Evolutionary conservation across 176 grass and related monocot species (phyloP).

Genomic region (Typha latifolia): DNA sequence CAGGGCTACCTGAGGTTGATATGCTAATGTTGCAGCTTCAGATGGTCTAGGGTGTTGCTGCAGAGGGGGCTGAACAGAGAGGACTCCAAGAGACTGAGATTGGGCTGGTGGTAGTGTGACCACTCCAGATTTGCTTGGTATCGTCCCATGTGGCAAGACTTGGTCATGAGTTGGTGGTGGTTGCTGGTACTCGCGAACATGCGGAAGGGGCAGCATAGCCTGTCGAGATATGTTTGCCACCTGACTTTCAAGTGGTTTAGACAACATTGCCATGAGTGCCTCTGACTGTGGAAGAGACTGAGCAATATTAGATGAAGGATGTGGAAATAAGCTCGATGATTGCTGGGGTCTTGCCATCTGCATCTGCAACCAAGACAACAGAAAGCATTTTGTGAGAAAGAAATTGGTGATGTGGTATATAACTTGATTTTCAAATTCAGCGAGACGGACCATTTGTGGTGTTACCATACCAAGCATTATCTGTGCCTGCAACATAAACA

Average conservation of each 20-base stretch:
- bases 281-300: constrained; percentile 48
- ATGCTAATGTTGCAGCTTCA: constrained; percentile 19
- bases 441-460: constrained; percentile 61
- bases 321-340: constrained; percentile 29
- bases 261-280: constrained; percentile 24
- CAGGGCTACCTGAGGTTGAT: constrained; percentile 17
- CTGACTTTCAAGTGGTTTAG: constrained; percentile 25
- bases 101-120: constrained; percentile 21
- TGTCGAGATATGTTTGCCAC: constrained; percentile 23
- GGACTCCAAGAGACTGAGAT: constrained; percentile 31
- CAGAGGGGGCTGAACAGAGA: constrained; percentile 41
- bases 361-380: constrained; percentile 51
- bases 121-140: constrained; percentile 20
- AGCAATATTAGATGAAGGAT: constrained; percentile 35
- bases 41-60: constrained; percentile 35
- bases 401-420: neutral
- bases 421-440: neutral
- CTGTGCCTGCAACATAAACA: constrained; percentile 47
- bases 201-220: constrained; percentile 32
- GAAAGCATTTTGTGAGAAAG: neutral
- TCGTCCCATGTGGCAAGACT: constrained; percentile 25
- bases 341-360: constrained; percentile 74
- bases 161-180: constrained; percentile 26
- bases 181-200: constrained; percentile 46
- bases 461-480: constrained; percentile 93